These are phyloP conservation scores for Globisporangium camurandrum DNA, from an alignment of 352 stramenopile species.

Conservation along the genomic window DNA sequence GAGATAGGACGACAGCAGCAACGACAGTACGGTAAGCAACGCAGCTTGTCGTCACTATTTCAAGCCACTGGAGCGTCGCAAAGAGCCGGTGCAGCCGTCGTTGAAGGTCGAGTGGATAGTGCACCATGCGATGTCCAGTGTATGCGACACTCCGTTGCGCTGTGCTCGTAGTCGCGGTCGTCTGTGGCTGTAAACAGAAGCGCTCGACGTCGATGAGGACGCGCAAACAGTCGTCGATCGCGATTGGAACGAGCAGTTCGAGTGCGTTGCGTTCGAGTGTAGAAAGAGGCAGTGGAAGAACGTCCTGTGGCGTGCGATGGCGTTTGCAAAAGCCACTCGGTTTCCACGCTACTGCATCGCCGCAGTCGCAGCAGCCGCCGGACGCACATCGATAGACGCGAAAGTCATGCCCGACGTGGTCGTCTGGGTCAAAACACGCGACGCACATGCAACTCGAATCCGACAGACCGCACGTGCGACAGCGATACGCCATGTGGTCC, in stretches of 20 bases:
- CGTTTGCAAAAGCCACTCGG: constrained; percentile 72
- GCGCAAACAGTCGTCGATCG: too few species aligned
- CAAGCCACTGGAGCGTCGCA: constrained; percentile 62
- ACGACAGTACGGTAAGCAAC: constrained; percentile 57
- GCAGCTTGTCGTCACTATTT: constrained; percentile 68
- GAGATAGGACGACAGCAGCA: too few species aligned
- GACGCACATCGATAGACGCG: constrained; percentile 77
- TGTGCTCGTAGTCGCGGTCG: constrained; percentile 29
- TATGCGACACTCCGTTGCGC: too few species aligned
- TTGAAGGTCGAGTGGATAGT: too few species aligned
- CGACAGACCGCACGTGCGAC: constrained; percentile 71
- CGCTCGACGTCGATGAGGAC: constrained; percentile 50
- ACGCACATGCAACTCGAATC: constrained; percentile 86
- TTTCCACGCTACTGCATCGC: constrained; percentile 72
- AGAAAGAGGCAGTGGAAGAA: constrained; percentile 19
- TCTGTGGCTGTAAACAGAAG: constrained; percentile 33
- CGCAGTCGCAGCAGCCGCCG: constrained; percentile 77
- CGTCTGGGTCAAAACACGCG: constrained; percentile 64
- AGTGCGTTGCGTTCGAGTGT: constrained; percentile 32
- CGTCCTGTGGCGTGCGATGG: constrained; percentile 23
- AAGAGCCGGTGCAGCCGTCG: constrained; percentile 27
- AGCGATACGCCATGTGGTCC: constrained; percentile 84
- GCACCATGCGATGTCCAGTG: constrained; percentile 31
- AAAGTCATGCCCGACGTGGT: constrained; percentile 79
- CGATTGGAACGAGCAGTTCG: constrained; percentile 35